Percentiles rank a stretch among this genome's conserved stretches.
These are phyloP conservation scores for Neopestalotiopsis clavispora DNA, from an alignment of 2,329 filamentous ascomycete genomes.

Conservation along the genomic window DNA sequence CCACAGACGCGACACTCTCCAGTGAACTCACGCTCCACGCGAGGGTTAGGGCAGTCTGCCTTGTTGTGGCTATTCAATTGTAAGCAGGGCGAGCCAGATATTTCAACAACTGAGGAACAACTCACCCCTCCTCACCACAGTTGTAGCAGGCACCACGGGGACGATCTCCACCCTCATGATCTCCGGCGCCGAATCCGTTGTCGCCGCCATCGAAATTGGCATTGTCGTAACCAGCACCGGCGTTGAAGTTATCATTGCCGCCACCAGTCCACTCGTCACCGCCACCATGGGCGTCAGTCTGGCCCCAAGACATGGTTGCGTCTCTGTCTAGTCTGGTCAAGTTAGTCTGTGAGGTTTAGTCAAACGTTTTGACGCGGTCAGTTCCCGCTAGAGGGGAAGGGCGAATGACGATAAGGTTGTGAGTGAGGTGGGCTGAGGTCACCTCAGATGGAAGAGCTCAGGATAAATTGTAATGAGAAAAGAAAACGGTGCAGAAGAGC, in stretches of 20 bases:
- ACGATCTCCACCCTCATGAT: constrained; percentile 20
- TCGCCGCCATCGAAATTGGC: not conserved
- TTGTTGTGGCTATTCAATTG: constrained; percentile 59
- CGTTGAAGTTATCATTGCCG: constrained; percentile 10
- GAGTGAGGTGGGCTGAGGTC: not conserved
- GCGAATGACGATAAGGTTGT: not conserved
- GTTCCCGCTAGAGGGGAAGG: not conserved
- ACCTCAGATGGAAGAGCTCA: not conserved
- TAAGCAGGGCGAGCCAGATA: constrained; percentile 21
- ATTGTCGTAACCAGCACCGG: not conserved
- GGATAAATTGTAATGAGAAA: not conserved
- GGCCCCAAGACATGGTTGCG: constrained; percentile 16
- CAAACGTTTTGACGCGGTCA: not conserved
- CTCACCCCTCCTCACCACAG: constrained; percentile 58
- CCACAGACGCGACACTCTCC: constrained; percentile 49
- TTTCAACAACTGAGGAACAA: constrained; percentile 12
- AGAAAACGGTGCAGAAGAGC: not conserved
- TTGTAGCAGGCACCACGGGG: constrained; percentile 59
- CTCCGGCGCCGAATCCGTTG: constrained; percentile 22
- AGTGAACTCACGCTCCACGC: constrained; percentile 37
- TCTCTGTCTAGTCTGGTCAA: not conserved
- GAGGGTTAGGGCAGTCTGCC: constrained; percentile 63
- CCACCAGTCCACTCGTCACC: constrained; percentile 8
- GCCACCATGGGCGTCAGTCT: not conserved
- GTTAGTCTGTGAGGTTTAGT: not conserved